These are phyloP conservation scores for Yamadazyma dushanensis DNA, from an alignment of 1,139 yeast genomes.

Conservation along the genomic window DNA sequence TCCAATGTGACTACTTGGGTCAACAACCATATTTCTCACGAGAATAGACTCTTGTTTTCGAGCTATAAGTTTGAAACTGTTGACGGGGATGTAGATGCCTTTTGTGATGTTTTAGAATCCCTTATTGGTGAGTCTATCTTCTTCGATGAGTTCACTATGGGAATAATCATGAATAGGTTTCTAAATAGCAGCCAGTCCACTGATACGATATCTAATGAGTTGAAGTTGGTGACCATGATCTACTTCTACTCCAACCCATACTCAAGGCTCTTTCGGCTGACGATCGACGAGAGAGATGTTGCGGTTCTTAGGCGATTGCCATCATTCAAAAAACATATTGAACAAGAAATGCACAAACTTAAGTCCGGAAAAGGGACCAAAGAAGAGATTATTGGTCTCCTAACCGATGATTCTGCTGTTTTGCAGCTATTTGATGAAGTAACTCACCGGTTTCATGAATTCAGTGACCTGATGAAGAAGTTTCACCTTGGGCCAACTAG, in stretches of 20 bases:
- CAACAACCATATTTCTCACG: constrained; percentile 31
- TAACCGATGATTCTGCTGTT: constrained; percentile 15
- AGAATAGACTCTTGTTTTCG: constrained; percentile 31
- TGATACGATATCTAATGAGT: constrained; percentile 51
- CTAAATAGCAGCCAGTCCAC: constrained; percentile 48
- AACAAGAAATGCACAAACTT: constrained; percentile 16
- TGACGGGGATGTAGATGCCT: constrained; percentile 41
- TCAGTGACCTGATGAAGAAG: constrained; percentile 2
- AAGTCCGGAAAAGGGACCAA: constrained; percentile 12
- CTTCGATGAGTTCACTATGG: constrained; percentile 29
- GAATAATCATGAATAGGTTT: constrained; percentile 37
- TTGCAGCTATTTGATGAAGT: constrained; percentile 4
- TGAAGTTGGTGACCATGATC: constrained; percentile 66
- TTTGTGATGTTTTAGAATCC: constrained; percentile 35
- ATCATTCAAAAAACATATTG: constrained; percentile 40
- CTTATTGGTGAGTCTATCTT: constrained; percentile 27
- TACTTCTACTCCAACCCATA: constrained; percentile 59
- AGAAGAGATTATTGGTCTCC: constrained; percentile 11
- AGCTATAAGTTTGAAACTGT: constrained; percentile 46
- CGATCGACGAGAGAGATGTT: constrained; percentile 6
- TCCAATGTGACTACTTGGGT: constrained; percentile 39
- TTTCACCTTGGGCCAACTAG: too few relatives aligned
- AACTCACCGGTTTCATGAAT: not conserved
- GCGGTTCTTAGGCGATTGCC: constrained; percentile 34
- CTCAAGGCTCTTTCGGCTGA: constrained; percentile 13